Conservation (phyloP, 2,329 filamentous ascomycete species). For the Fusarium floridanum region DNA sequence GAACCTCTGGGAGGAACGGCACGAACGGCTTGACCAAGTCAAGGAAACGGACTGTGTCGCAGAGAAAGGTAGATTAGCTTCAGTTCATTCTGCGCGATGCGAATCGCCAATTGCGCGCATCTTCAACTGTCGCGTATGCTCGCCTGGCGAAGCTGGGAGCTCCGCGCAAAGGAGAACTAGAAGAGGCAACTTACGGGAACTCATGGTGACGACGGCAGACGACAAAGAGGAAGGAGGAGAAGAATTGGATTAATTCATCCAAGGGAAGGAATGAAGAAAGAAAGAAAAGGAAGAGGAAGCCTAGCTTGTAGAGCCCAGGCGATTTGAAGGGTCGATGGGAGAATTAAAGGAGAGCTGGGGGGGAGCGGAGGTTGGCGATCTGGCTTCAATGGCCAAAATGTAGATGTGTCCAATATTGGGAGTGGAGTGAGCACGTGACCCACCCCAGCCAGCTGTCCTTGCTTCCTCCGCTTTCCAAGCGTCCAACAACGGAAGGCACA, state of each 20-base stretch:
- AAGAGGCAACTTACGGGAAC: constrained; percentile 63
- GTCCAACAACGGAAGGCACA: constrained; percentile 25
- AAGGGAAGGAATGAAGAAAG: constrained; percentile 51
- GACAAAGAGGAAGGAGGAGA: constrained; percentile 51
- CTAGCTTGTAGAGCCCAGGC: constrained; percentile 56
- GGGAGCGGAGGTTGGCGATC: constrained; percentile 55
- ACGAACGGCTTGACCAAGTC: constrained; percentile 99
- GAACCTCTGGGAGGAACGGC: constrained; percentile 99
- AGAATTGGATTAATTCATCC: constrained; percentile 58
- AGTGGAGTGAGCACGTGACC: constrained; percentile 53
- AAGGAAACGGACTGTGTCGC: constrained; percentile 88
- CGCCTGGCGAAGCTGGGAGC: constrained; percentile 25
- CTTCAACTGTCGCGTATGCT: constrained; percentile 33
- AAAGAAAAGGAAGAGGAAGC: constrained; percentile 44
- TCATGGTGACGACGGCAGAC: constrained; percentile 63
- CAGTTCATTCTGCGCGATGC: constrained; percentile 20
- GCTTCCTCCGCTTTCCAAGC: constrained; percentile 34
- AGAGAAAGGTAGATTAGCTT: constrained; percentile 45
- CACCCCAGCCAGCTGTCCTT: constrained; percentile 18
- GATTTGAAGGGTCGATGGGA: constrained; percentile 50
- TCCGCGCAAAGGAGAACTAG: constrained; percentile 30
- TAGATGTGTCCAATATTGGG: constrained; percentile 61
- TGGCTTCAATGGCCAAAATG: constrained; percentile 59
- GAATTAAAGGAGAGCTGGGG: constrained; percentile 53
- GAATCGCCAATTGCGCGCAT: constrained; percentile 46